Base-by-base conservation (phyloP, 2,329 filamentous ascomycete genomes). In the Claviceps sp. region DNA sequence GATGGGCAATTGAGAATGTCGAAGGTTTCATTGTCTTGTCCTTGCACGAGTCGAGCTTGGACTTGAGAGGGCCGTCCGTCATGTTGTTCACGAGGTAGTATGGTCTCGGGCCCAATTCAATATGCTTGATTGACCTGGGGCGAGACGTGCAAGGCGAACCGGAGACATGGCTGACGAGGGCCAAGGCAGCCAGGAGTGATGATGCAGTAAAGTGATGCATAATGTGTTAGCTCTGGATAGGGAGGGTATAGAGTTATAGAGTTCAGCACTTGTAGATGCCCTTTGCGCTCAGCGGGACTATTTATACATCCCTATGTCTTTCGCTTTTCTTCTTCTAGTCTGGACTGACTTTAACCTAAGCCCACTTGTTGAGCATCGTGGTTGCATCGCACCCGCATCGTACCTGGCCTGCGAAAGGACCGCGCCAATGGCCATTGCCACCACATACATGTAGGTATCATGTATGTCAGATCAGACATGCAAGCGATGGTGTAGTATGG, bases 41-140 rank as follows among this genome's bases (percentile, higher is more conserved):
- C 14, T 73, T 71, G 67, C 82, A 85, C 1, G 73, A 73, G 43
- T 74, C 63, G 5, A 86, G 74, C 65, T 77, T 74, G 50, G 71
- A 62, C 70, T 84, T 85, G 55, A 85, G 69, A 9, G 72, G 69
- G 11, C 78, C 70, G 2, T 77, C 73, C 37, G 76, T 76, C 78
- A 86, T 81, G 59, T 79, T 72, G 59, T 81, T 71, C 57, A 85
- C 67, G 6, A 86, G 73, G 64, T 76, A 86, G 65, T 79, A 81
- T 0, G 82, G 82, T 9, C 82, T 74, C 2, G 80, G 78, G 6
- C 81, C 82, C 4, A 84, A 69, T 50, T 82, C 75, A 54, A 84
- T 72, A 55, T 69, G 69, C 55, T 64, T 70, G 58, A 75, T 37
- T 40, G 68, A 65, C 55, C 64, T 60, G 55, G 61, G 57, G 22